Base-by-base conservation (phyloP, 306 rosid species). In the Dryas alaskensis region DNA sequence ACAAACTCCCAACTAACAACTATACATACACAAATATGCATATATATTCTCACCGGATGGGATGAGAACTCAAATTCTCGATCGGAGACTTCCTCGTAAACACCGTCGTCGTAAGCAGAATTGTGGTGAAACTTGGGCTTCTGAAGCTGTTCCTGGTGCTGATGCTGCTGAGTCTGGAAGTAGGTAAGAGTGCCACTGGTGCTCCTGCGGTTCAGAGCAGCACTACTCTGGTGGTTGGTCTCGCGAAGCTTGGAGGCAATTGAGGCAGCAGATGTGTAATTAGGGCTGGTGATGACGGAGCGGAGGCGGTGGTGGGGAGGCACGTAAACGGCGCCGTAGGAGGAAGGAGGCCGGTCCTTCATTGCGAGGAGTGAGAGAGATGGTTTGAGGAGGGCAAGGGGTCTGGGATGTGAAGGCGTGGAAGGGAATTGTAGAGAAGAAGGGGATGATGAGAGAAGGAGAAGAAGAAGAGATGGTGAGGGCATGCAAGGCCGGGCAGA, bases 241-340 rank as follows among this genome's bases (percentile, higher is more conserved):
- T 63, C 77, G 12, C 70, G 76, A 42, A 72, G 84, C 83, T 84
- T 91, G 73, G 85, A 76, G 78, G 67, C 62, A 37, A 70, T 4
- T 1, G 85, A 67, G 79, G 86, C 54, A 69, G 86, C 42, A 22
- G 96, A 72, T 67, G 65, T 76, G 83, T 70, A 12, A 69, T 60
- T 81, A 10, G 80, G 62, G 68, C 84, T 31, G 61, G 78, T 69
- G 50, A 84, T 68, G 72, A 83, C 87, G 69, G 97, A 87, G 84
- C 90, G 98, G 4, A 83, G 81, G 42, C 96, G 98, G 19, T 89
- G 86, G 83, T 87, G 98, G 37, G 98, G 98, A 72, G 98, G 97
- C 45, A 93, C 84, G 77, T 93, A 93, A 46, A 88, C 69, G 81
- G 88, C 76, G 82, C 87, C 92, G 70, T 76, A 73, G 55, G 97